A percentile compares a stretch with the other conserved stretches of the same genome.
Conservation (phyloP, 2,329 filamentous ascomycete genomes). For the Cordyceps javanica region DNA sequence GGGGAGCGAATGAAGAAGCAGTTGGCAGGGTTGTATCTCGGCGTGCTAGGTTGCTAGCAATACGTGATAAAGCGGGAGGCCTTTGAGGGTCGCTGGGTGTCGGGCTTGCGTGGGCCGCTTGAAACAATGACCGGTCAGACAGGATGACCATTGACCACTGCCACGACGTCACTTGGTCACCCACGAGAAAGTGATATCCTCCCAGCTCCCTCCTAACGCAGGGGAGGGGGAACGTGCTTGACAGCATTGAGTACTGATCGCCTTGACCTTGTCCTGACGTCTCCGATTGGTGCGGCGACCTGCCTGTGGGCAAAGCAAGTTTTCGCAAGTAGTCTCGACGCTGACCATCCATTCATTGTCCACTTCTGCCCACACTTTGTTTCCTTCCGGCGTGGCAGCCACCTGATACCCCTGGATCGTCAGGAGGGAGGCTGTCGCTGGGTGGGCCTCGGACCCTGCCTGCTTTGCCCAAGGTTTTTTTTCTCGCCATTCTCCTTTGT, state of each 20-base stretch:
- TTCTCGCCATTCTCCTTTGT: background rate
- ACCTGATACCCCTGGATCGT: background rate
- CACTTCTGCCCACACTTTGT: background rate
- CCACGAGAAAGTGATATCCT: no score
- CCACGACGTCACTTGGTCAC: background rate
- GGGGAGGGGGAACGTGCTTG: background rate
- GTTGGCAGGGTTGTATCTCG: no score
- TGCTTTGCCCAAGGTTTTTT: background rate
- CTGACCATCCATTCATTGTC: no score
- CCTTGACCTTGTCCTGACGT: background rate
- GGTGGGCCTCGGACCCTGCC: background rate
- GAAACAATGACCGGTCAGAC: slow-evolving; percentile 2
- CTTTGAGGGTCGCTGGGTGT: no score
- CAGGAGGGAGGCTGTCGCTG: background rate
- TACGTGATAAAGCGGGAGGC: no score
- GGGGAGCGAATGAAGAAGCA: background rate
- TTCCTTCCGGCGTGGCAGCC: background rate
- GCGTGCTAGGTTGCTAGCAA: no score
- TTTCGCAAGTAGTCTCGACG: background rate
- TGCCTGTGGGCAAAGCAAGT: background rate
- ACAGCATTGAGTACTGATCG: background rate
- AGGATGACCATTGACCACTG: background rate
- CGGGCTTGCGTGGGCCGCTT: background rate
- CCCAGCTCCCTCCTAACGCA: background rate
- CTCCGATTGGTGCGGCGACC: background rate